Evolutionary conservation across 768 basidiomycete genomes (phyloP), one percentile per base, ranked within the genome.

Genomic region (Serendipita sp.): DNA sequence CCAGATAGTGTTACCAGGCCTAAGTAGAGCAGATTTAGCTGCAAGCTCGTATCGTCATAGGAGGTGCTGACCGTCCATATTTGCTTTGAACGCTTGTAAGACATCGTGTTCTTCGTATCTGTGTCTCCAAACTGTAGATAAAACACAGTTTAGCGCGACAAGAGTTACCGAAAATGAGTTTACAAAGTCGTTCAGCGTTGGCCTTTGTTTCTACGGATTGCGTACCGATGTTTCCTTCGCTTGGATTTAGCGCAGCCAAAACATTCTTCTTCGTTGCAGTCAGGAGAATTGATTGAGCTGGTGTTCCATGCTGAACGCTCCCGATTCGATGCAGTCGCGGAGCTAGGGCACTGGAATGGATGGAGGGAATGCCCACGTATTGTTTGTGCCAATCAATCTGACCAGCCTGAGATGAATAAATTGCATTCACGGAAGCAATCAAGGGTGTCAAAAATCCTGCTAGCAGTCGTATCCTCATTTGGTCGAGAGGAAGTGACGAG

Each of bases 381-480:
- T 78, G 74, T 69, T 83, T 88, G 74, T 96, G 81, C 93, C 93
- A 97, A 77, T 95, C 92, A 51, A 93, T 80, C 48, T 87, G 75
- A 48, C 89, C 89, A 64, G 83, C 87, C 65, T 92, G 88, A 28
- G 85, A 81, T 70, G 87, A 80, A 66, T 88, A 85, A 38, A 88
- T 32, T 8, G 28, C 56, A 60, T 51, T 51, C 30, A 51, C 48
- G 48, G 48, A 51, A 51, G 18, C 74, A 32, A 85, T 85, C 34
- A 51, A 48, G 37, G 45, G 15, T 30, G 46, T 18, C 30, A 48
- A 48, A 11, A 32, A 32, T 2, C n/a, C 47, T 18, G 30, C 47
- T 16, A 64, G 13, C 5, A 48, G 3, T 46, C 28, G 45, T n/a
- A 34, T 16, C 41, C 38, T 8, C 46, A 37, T 51, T 44, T 34